Base-by-base conservation (phyloP, 495 filamentous ascomycete species). In the Baudoinia panamericana region DNA sequence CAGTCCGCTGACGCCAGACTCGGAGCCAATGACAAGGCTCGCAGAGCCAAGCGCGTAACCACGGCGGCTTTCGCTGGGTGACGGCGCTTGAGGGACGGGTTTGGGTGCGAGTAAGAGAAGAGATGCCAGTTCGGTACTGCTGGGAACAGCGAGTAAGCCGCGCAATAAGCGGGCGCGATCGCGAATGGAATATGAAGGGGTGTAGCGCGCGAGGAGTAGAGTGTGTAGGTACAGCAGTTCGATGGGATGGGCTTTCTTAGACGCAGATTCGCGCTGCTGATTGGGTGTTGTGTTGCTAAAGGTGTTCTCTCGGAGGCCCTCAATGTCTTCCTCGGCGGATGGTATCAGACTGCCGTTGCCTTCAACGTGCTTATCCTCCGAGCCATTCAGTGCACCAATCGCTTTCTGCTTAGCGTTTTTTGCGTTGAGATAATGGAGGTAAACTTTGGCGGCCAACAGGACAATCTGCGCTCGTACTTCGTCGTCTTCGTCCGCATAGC, bases 71-170 rank as follows among this genome's bases (percentile, higher is more conserved):
- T 87, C 83, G 2, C 80, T 85, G 3, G 90, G 88, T 41, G 80
- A 88, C 0, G 84, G 82, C 0, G 79, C 73, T 32, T 90, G 80
- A 1, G 90, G 90, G 0, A 86, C 84, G 0, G 90, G 88, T 56
- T 97, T 97, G 0, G 90, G 90, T 2, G 90, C 90, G 0, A 95
- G 70, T 0, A 97, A 76, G 48, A 95, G 76, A 3, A 97, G 68
- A 6, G 78, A 86, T 12, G 90, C 90, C 12, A 97, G 73, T 54
- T 94, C 84, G 0, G 80, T 84, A 6, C 71, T 75, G 4, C 69
- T 67, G 0, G 87, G 82, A 9, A 72, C 72, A 16, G 73, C 70
- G 1, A 97, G 72, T 3, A 97, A 71, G 1, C 80, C 74, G 48
- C 83, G 85, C 62, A 93, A 95, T 20, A 94, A 63, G 6, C 90